Percentiles rank a stretch among this genome's conserved stretches.
Evolutionary conservation across 2,329 filamentous ascomycete genomes (phyloP).

Genomic region (Calonectria montana): DNA sequence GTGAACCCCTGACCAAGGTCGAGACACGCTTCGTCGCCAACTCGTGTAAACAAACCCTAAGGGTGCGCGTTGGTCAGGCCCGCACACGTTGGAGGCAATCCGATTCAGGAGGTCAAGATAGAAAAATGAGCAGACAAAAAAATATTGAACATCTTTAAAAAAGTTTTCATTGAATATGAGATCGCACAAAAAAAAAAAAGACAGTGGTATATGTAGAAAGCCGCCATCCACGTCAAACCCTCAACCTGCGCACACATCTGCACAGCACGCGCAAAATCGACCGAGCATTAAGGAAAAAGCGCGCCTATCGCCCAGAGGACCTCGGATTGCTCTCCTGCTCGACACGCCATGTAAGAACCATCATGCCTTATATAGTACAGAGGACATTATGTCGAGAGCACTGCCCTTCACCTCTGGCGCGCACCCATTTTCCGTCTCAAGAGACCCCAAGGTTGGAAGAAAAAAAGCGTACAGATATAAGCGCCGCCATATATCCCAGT

Average conservation of each 20-base stretch:
- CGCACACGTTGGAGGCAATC: conserved; percentile 4
- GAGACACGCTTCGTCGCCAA: conserved; percentile 35
- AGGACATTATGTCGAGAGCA: conserved; percentile 35
- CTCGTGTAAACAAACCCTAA: conserved; percentile 43
- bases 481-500: conserved; percentile 28
- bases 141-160: background rate
- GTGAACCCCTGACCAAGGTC: conserved; percentile 36
- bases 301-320: conserved; percentile 19
- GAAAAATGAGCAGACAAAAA: background rate
- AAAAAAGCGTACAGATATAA: conserved; percentile 33
- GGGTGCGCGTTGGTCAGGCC: conserved; percentile 27
- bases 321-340: conserved; percentile 31
- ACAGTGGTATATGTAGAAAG: conserved; percentile 38
- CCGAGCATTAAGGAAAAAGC: conserved; percentile 10
- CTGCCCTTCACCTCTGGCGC: conserved; percentile 32
- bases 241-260: conserved; percentile 29
- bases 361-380: conserved; percentile 40
- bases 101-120: background rate
- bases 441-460: conserved; percentile 32
- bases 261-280: conserved; percentile 19
- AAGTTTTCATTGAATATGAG: conserved; percentile 12
- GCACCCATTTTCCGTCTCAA: conserved; percentile 29
- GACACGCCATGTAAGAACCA: conserved; percentile 32
- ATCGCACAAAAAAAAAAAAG: conserved; percentile 27
- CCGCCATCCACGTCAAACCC: conserved; percentile 17